Evolutionary conservation across 108 stramenopile species (phyloP).

Genomic region (Fragilariopsis cylindrus): DNA sequence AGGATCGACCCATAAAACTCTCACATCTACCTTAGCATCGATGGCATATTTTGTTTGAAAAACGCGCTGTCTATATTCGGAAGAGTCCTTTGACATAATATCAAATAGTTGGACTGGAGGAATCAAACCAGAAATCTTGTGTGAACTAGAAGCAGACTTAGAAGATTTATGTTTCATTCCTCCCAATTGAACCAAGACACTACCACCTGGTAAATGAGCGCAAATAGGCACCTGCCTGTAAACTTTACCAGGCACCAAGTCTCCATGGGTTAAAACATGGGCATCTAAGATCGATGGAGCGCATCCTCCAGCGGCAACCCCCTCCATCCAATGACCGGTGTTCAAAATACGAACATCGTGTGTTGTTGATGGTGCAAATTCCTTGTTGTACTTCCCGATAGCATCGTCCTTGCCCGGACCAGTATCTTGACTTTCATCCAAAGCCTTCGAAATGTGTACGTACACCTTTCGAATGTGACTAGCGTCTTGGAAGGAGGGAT

Average conservation of each 20-base stretch:
- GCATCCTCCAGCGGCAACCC: slow-evolving; percentile 79
- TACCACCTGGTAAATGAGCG: slow-evolving; percentile 57
- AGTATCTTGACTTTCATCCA: slow-evolving; percentile 43
- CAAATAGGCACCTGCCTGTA: slow-evolving; percentile 74
- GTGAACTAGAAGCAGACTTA: neutral
- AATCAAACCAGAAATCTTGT: slow-evolving; percentile 69
- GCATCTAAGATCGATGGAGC: slow-evolving; percentile 72
- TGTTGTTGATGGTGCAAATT: slow-evolving; percentile 68
- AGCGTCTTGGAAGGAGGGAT: slow-evolving; percentile 53
- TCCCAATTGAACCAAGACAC: slow-evolving; percentile 70
- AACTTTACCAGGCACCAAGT: slow-evolving; percentile 65
- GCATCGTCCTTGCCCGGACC: slow-evolving; percentile 38
- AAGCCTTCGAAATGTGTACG: slow-evolving; percentile 90
- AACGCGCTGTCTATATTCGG: slow-evolving; percentile 65
- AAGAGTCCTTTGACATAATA: slow-evolving; percentile 29
- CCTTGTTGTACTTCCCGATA: slow-evolving; percentile 66
- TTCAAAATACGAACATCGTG: slow-evolving; percentile 70
- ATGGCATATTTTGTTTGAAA: slow-evolving; percentile 69
- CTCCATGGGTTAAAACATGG: slow-evolving; percentile 76
- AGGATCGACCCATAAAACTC: slow-evolving; percentile 69
- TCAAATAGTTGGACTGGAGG: slow-evolving; percentile 73
- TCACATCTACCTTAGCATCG: slow-evolving; percentile 75
- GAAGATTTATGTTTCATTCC: slow-evolving; percentile 19
- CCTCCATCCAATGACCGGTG: slow-evolving; percentile 67
- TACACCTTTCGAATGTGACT: slow-evolving; percentile 57